Base-by-base conservation (phyloP, 2,329 filamentous ascomycete species). In the Colletotrichum spinosum region DNA sequence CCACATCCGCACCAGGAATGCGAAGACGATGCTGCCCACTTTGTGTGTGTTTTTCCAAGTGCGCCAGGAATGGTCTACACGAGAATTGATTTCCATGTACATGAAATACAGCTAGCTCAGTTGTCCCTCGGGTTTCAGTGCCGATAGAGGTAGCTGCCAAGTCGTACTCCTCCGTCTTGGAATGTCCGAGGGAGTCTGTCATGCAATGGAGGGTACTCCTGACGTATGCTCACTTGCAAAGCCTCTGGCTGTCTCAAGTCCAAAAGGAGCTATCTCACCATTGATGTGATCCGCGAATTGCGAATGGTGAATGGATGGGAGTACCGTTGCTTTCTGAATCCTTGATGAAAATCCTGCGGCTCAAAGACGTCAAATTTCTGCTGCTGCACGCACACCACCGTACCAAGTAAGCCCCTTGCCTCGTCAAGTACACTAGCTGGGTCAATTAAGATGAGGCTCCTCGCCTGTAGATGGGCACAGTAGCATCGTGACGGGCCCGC, bases 381-480 rank as follows among this genome's bases (percentile, higher is more conserved):
- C 25, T 1, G 25, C 25, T 5, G 25, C 25, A 25, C 25, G 25
- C 25, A 25, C 25, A 25, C 25, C 4, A 5, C 1, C 2, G 25
- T 4, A 25, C 25, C 25, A 25, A 25, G 25, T 25, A 25, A 25
- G n/a, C 33, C 34, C 34, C 12, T 42, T 33, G 37, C 37, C 33
- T 4, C 39, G 46, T 15, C 42, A 25, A n/a, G 7, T 3, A 8
- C 39, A 51, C 25, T 45, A 8, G 44, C 44, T 38, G 38, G 37
- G 37, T 54, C 35, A 59, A 59, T 48, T 13, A 52, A 52, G 54
- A 48, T 50, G 55, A 64, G 55, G 55, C 55, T 54, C 13, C 42
- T 33, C 39, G 5, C 10, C 41, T 46, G 35, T 33, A 46, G 42
- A 58, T 34, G 41, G 55, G 55, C 5, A 59, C 35, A 50, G 55